Evolutionary conservation across 1,284 basidiomycete genomes (phyloP), one percentile per base, ranked within the genome.

Genomic region (Sanghuangporus baumii): DNA sequence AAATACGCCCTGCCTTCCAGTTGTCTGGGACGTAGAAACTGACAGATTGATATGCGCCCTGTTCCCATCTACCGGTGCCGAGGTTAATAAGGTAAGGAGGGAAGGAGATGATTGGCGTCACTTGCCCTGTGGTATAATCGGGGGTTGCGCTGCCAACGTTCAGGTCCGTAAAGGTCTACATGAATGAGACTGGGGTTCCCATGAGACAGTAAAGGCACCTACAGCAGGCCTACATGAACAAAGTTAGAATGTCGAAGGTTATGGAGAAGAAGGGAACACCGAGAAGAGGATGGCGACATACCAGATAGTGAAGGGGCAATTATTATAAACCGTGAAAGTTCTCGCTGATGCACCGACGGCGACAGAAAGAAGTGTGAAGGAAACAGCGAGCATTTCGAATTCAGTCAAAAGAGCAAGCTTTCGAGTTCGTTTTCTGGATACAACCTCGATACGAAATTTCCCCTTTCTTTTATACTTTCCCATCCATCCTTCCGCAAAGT

Each of bases 271-370:
- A 51, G 48, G 18, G 20, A 46, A 23, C 23, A 26, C 2, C 26
- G 20, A 23, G 50, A 31, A 43, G 40, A 41, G n/a, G 46, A 18
- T 59, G 66, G n/a, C 52, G 31, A 54, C 75, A 71, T 48, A 80
- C 79, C 76, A 70, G 31, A 71, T 66, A 12, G 68, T 67, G 50
- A 66, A 66, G 8, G 61, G 63, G 54, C 69, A 70, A 6, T 47
- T 58, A 54, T 72, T 71, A 48, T 57, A 40, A 14, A 70, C 73
- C 16, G 76, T 78, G 63, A 80, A 74, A 11, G 75, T 76, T 60
- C 81, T 75, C 59, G 76, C 78, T 54, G 73, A 66, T 23, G 69
- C 72, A 16, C 68, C 67, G 18, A 72, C 69, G 48, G 74, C 50
- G 50, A 75, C 59, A 23, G 69, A 68, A 38, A 62, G 50, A 31